Percentiles rank a stretch among this genome's conserved stretches.
phyloP scores from a whole-genome alignment of 768 basidiomycete genomes.

The Lactarius pseudohatsudake region DNA sequence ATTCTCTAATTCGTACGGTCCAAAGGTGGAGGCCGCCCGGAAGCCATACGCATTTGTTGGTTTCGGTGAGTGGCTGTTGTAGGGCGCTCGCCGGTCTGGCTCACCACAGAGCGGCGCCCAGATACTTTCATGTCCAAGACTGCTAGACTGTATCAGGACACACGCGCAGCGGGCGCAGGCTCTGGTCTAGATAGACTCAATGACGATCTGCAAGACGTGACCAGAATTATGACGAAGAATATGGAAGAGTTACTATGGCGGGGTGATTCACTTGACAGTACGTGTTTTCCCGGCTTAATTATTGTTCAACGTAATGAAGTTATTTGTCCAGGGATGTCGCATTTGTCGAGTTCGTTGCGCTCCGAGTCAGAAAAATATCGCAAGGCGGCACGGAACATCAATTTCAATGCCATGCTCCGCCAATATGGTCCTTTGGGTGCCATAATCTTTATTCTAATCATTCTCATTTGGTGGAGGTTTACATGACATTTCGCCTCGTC shows the following conservation, averaged over 20 bases:
- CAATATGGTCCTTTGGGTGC: conserved; percentile 94
- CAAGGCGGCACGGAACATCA: conserved; percentile 92
- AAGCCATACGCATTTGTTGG: conserved; percentile 99
- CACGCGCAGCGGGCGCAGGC: conserved; percentile 74
- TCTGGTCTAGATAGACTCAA: conserved; percentile 85
- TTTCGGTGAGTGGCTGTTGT: conserved; percentile 65
- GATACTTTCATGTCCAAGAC: conserved; percentile 99
- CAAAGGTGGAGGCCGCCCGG: conserved; percentile 86
- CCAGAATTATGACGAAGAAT: conserved; percentile 99
- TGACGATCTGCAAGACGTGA: conserved; percentile 96
- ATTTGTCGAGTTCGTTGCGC: conserved; percentile 88
- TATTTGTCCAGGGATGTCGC: conserved; percentile 79
- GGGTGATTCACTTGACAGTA: conserved; percentile 95
- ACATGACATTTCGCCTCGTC: conserved; percentile 37
- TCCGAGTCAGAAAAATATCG: conserved; percentile 98
- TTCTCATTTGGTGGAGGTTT: conserved; percentile 80
- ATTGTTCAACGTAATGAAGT: not conserved
- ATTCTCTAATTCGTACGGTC: conserved; percentile 88
- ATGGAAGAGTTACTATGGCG: conserved; percentile 99
- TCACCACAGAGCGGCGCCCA: conserved; percentile 35
- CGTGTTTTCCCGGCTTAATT: conserved; percentile 35
- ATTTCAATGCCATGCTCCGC: conserved; percentile 88
- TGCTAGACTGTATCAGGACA: conserved; percentile 91
- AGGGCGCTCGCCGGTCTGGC: conserved; percentile 10
- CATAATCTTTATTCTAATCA: conserved; percentile 72